Base-by-base conservation (phyloP, 225 moss, liverwort and hornwort species). In the Antitrichia curtipendula region DNA sequence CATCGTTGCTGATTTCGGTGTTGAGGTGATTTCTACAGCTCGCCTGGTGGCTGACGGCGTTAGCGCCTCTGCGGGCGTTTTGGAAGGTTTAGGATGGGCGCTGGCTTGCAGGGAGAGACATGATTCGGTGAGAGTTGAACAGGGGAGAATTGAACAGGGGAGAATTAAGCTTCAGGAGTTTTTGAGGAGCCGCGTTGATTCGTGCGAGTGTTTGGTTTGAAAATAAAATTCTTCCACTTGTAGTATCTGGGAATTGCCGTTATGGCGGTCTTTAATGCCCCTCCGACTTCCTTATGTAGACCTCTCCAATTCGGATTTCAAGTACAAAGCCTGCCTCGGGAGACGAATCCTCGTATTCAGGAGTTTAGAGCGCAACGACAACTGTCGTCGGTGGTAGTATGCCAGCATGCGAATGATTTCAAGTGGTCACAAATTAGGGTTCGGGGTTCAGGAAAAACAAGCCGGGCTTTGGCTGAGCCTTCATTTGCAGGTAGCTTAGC, bases 401-500 rank as follows among this genome's bases (percentile, higher is more conserved):
- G 75, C 63, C 88, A 63, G 57, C 49, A 56, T 59, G 74, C 77
- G 43, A 78, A 74, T 85, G 84, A 81, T 74, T 78, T 27, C 50
- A 81, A 77, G 49, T 62, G 74, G 60, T 81, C 81, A 43, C 81
- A 89, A 85, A 80, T 79, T 80, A 92, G 88, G 84, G 90, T 66
- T n/a, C 91, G 91, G 78, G 66, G 63, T 59, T 82, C 74, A 38
- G 88, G 90, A n/a, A 92, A 87, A 78, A 85, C 87, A 53, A 88
- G 89, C 10, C 84, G 84, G 79, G 95, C 92, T 20, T 87, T 94
- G 84, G 85, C 91, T 47, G 91, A 91, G 47, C 82, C 90, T 7
- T 74, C 90, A 21, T 41, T 90, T 71, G 58, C 87, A 11, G 86
- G 75, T 20, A 74, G 80, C 75, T 66, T 90, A 52, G 87, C 86